Evolutionary conservation across 345 rosid species (phyloP).

Genomic region (Erodium maritimum): DNA sequence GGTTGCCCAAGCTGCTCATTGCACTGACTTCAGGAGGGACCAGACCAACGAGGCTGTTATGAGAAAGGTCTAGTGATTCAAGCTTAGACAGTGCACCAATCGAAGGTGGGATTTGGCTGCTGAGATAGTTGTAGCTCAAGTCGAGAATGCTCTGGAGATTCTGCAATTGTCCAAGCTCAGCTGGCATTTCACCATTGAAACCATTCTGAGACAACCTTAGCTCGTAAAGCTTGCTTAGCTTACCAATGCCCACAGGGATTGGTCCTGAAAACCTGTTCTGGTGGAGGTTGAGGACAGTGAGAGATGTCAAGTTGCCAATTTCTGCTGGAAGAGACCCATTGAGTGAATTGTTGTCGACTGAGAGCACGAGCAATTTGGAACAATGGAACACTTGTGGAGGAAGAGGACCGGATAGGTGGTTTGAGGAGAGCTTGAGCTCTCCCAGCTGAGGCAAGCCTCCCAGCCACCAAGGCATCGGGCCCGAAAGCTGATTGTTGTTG

Average conservation of each 20-base stretch:
- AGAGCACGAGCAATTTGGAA: slow-evolving; percentile 52
- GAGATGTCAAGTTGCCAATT: slow-evolving; percentile 48
- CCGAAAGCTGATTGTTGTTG: slow-evolving; percentile 65
- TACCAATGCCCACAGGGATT: slow-evolving; percentile 54
- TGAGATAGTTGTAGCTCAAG: slow-evolving; percentile 65
- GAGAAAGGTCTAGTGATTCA: slow-evolving; percentile 74
- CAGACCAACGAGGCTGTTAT: slow-evolving; percentile 56
- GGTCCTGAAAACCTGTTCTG: slow-evolving; percentile 52
- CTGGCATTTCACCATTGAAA: slow-evolving; percentile 61
- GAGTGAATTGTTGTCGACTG: slow-evolving; percentile 54
- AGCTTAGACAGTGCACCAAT: slow-evolving; percentile 55
- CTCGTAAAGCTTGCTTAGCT: slow-evolving; percentile 58
- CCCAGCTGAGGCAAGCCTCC: slow-evolving; percentile 56
- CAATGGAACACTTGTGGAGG: slow-evolving; percentile 60
- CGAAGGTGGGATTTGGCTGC: slow-evolving; percentile 57
- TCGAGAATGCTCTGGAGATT: slow-evolving; percentile 72
- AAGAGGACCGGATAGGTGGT: slow-evolving; percentile 49
- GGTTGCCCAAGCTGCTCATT: slow-evolving; percentile 75
- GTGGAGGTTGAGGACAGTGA: slow-evolving; percentile 54
- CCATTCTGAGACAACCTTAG: slow-evolving; percentile 57
- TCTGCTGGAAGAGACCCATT: slow-evolving; percentile 50
- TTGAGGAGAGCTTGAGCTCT: slow-evolving; percentile 72
- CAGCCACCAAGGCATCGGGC: slow-evolving; percentile 62
- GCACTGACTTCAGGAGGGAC: slow-evolving; percentile 51
- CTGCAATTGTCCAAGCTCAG: slow-evolving; percentile 58